These are phyloP conservation scores for Pulchroboletus neoregius DNA, from an alignment of 1,284 basidiomycete species.

Conservation along the genomic window DNA sequence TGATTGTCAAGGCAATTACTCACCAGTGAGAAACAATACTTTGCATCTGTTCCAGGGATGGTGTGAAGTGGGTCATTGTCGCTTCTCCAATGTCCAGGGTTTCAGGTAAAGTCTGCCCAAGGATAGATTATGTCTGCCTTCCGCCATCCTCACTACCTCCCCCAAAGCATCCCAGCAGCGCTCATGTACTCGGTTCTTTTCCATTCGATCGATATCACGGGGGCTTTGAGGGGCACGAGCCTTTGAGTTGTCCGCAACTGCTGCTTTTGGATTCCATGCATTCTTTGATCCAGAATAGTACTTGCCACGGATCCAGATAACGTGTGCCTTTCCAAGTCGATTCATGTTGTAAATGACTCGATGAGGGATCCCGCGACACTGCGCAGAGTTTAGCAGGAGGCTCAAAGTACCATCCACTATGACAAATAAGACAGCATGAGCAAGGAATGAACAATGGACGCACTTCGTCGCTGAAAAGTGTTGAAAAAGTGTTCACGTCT, in stretches of 20 bases:
- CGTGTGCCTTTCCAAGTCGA: conserved; percentile 34
- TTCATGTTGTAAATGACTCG: conserved; percentile 50
- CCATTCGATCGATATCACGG: conserved; percentile 16
- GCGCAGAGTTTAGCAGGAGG: conserved; percentile 52
- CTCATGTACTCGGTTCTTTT: conserved; percentile 23
- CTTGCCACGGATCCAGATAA: conserved; percentile 22
- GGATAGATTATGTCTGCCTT: conserved; percentile 29
- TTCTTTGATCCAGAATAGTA: conserved; percentile 23
- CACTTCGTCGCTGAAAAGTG: conserved; percentile 50
- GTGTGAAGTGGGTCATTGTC: not conserved
- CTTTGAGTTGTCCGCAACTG: conserved; percentile 24
- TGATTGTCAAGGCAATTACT: conserved; percentile 5
- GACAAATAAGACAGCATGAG: conserved; percentile 7
- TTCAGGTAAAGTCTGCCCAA: conserved; percentile 30
- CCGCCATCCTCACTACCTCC: conserved; percentile 33
- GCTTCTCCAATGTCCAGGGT: conserved; percentile 24
- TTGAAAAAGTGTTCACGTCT: conserved; percentile 42
- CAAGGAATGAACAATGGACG: conserved; percentile 9
- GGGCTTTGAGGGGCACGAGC: conserved; percentile 4
- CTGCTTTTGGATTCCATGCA: conserved; percentile 47
- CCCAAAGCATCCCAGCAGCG: conserved; percentile 33
- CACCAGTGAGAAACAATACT: too few species aligned
- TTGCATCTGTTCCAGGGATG: too few species aligned
- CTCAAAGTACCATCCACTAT: conserved; percentile 55
- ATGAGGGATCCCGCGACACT: conserved; percentile 60